Base-by-base conservation (phyloP, 805 yeast genomes). In the Priceomyces medius region DNA sequence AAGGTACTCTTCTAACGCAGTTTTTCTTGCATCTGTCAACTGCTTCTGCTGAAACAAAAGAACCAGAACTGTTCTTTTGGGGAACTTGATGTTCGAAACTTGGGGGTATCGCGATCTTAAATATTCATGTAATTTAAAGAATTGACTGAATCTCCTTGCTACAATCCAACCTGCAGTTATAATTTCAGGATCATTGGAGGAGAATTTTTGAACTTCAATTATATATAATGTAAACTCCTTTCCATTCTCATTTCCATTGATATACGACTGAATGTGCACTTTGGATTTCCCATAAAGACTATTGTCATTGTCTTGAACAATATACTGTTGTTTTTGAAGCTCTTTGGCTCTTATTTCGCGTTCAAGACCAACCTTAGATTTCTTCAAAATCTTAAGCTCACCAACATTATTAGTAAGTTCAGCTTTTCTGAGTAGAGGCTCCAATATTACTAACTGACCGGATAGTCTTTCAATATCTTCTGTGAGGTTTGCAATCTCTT, bases 61-160 rank as follows among this genome's bases (percentile, higher is more conserved):
- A n/a, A 88, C 80, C 35, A 60, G 64, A 33, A 85, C 71, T 24
- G 79, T 75, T 37, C 82, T 68, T 46, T 80, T 82, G 32, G 89
- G 83, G 61, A 79, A 77, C 35, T 68, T 74, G 12, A 83, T 51
- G 2, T 56, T 58, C 4, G 67, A 61, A 2, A 83, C 80, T 35
- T 63, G 67, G 0, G 80, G 74, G 50, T 80, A 83, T 33, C 63
- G 67, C 2, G 60, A 58, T 42, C 73, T 77, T 49, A 90, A 63
- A 46, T 85, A 80, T 45, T 78, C 79, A 55, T 90, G 81, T 24
- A 90, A 66, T 46, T 75, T 77, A 61, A 73, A 81, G 59, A 90
- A 90, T 55, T 91, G 97, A 51, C 86, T 86, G 55, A 81, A 90
- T 43, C 98, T 69, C 50, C 97, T 67, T 0, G 96, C 91, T n/a